Evolutionary conservation across 2,329 filamentous ascomycete genomes (phyloP).

Genomic region (Fusarium sp.): DNA sequence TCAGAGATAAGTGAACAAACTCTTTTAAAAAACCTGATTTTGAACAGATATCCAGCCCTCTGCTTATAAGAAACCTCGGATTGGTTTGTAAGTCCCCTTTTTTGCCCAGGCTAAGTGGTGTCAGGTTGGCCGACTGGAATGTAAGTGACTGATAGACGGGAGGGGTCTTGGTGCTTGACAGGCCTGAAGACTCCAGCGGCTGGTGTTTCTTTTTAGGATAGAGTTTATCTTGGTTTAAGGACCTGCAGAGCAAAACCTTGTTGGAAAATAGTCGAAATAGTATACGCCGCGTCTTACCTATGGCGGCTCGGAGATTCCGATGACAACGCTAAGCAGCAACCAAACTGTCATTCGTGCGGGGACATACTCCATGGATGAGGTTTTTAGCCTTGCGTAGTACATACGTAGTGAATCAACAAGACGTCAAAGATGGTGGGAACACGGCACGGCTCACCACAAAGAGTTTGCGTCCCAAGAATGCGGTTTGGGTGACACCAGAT

Average conservation of each 20-base stretch:
- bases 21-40: constrained; percentile 20
- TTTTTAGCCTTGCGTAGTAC: constrained; percentile 20
- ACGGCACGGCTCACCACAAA: constrained; percentile 19
- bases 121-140: constrained; percentile 32
- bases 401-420: constrained; percentile 2
- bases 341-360: constrained; percentile 25
- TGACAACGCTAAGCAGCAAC: constrained; percentile 15
- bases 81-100: constrained; percentile 2
- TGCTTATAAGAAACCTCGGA: constrained; percentile 28
- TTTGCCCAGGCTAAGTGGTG: constrained; percentile 15
- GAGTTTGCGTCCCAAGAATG: constrained; percentile 33
- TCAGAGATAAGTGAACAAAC: constrained; percentile 11
- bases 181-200: background rate
- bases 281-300: constrained; percentile 23
- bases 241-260: constrained; percentile 26
- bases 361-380: background rate
- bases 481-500: constrained; percentile 33
- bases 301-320: constrained; percentile 29
- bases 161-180: constrained; percentile 13
- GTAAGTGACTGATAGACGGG: constrained; percentile 34
- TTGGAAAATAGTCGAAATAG: constrained; percentile 11
- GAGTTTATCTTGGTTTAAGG: constrained; percentile 27
- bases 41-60: background rate
- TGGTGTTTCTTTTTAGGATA: constrained; percentile 16
- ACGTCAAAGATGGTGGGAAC: constrained; percentile 22